Base-by-base conservation (phyloP, 225 moss, liverwort and hornwort species). In the Pleurozium schreberi region DNA sequence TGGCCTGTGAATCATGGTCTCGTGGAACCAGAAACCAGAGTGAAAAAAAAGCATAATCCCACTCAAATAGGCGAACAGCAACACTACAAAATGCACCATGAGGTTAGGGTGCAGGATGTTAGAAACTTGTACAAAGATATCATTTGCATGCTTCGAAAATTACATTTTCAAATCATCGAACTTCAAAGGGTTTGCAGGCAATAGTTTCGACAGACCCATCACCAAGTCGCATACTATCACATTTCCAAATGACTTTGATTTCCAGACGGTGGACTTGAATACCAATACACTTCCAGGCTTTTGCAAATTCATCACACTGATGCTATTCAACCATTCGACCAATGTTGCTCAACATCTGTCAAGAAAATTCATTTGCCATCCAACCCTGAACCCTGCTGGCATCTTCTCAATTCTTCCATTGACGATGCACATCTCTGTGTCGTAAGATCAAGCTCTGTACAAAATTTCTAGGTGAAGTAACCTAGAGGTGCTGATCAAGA, bases 371-470 rank as follows among this genome's bases (percentile, higher is more conserved):
- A 58, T 36, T 34, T 34, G 9, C 17, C 57, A 84, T 47, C 87
- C 50, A 67, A 9, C 13, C 76, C 55, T 76, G 27, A 84, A 55
- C 58, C 55, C 34, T 11, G 11, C 34, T 31, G 30, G 59, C 68
- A 43, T 45, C 20, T 15, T 58, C 58, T 75, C 53, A 42, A 69
- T 70, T n/a, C 78, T 70, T 75, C 76, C 61, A 82, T 53, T 70
- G 45, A 45, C 64, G n/a, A 34, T 49, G 84, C 57, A 78, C 26
- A 59, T 71, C 89, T 75, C 45, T n/a, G 47, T 30, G 40, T 63
- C 59, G 71, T 19, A 57, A 83, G 75, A 84, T 89, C 81, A 87
- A 84, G 49, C 84, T 75, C 87, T 92, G 80, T 84, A 89, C 88
- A 87, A 87, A 86, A 89, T 75, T 75, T 61, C 84, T 66, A 86